These are phyloP conservation scores for Amanita muscaria DNA, from an alignment of 768 basidiomycete species.

Conservation along the genomic window DNA sequence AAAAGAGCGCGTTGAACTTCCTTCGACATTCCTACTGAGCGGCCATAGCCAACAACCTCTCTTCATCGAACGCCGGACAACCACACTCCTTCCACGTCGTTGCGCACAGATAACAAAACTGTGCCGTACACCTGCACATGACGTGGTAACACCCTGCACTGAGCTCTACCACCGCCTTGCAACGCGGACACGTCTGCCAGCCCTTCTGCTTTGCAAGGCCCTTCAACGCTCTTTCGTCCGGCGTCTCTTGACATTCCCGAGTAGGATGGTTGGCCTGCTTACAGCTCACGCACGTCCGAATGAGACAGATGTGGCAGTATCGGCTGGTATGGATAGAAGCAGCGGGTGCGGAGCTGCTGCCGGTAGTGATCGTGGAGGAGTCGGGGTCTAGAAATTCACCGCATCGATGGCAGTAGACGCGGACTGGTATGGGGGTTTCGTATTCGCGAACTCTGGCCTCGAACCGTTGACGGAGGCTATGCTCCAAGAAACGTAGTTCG, in stretches of 20 bases:
- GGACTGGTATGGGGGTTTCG: constrained; percentile 2
- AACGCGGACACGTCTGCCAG: constrained; percentile 62
- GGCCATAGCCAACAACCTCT: constrained; percentile 23
- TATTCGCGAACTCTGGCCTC: not conserved
- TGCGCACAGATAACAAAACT: constrained; percentile 64
- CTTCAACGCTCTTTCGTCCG: constrained; percentile 17
- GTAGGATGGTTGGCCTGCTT: constrained; percentile 35
- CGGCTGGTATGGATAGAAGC: not conserved
- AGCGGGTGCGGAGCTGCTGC: not conserved
- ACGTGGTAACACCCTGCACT: constrained; percentile 55
- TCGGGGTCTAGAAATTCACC: constrained; percentile 2
- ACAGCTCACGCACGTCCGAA: constrained; percentile 22
- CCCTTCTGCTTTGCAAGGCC: constrained; percentile 34
- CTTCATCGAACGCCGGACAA: constrained; percentile 62
- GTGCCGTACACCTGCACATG: constrained; percentile 44
- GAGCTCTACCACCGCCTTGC: constrained; percentile 47
- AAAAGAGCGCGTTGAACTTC: too few relatives aligned
- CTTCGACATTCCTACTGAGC: too few relatives aligned
- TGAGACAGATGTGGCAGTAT: not conserved
- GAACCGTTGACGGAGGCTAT: not conserved
- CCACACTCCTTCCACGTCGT: constrained; percentile 51
- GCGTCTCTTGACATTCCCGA: constrained; percentile 27
- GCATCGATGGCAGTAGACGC: constrained; percentile 7
- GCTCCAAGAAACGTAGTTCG: constrained; percentile 4
- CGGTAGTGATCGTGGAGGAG: not conserved